phyloP scores from a whole-genome alignment of 164 flowering plant species.

The Vitis rupestris region DNA sequence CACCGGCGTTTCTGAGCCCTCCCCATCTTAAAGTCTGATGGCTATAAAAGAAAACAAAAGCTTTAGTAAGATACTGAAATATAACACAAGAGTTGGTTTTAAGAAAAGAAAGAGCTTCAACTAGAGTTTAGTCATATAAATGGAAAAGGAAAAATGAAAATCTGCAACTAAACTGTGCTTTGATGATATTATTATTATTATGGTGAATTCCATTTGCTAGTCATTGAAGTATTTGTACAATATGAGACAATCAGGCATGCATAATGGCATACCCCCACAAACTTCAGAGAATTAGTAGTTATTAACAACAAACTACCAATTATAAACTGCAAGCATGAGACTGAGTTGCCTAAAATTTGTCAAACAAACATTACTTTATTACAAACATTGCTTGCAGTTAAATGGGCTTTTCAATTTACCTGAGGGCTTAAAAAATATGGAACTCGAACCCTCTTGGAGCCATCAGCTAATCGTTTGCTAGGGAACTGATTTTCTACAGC shows the following conservation, averaged over 20 bases:
- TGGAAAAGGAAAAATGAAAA: background rate
- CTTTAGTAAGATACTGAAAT: background rate
- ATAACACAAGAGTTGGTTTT: background rate
- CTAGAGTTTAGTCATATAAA: background rate
- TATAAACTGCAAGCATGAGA: no score
- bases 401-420: constrained; percentile 26
- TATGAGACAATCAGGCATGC: no score
- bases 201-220: no score
- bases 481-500: constrained; percentile 39
- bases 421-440: constrained; percentile 50
- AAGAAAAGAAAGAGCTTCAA: no score
- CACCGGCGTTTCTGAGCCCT: constrained; percentile 35
- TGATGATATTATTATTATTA: no score
- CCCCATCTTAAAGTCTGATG: constrained; percentile 30
- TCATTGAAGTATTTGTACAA: no score
- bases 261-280: no score
- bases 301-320: no score
- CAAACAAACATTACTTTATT: no score
- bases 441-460: constrained; percentile 76
- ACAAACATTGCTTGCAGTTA: background rate
- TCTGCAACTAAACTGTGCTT: no score
- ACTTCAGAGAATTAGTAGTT: no score
- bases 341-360: no score
- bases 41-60: constrained; percentile 30
- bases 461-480: constrained; percentile 71